These are phyloP conservation scores for Kurtzmaniella quercitrusa DNA, from an alignment of 1,139 yeast genomes.

Conservation along the genomic window DNA sequence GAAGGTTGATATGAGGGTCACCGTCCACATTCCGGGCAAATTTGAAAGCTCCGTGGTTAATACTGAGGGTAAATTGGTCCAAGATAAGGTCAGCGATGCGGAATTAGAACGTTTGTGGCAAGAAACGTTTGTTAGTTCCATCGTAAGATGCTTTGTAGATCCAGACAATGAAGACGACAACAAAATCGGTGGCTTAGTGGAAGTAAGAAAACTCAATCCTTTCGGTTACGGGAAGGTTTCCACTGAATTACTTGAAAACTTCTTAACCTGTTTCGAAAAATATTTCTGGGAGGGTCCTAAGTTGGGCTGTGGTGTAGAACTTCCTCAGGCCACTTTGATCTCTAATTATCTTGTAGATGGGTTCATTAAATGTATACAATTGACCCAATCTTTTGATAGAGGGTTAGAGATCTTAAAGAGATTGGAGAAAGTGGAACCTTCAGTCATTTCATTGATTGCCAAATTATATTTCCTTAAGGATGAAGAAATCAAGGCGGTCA, in stretches of 20 bases:
- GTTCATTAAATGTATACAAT: constrained; percentile 55
- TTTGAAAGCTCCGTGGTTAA: constrained; percentile 45
- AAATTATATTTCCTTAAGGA: constrained; percentile 54
- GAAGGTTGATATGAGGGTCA: constrained; percentile 64
- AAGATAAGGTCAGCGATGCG: constrained; percentile 30
- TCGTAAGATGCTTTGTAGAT: constrained; percentile 63
- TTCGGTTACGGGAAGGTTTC: constrained; percentile 41
- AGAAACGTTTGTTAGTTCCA: constrained; percentile 66
- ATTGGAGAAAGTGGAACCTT: constrained; percentile 40
- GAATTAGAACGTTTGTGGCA: constrained; percentile 48
- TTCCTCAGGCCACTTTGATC: constrained; percentile 65
- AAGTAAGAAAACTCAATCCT: constrained; percentile 51
- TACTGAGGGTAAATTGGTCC: constrained; percentile 41
- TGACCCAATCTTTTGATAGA: constrained; percentile 60
- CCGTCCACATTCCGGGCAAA: constrained; percentile 64
- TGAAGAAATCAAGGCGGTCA: constrained; percentile 76
- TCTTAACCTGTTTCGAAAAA: constrained; percentile 56
- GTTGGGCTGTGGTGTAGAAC: constrained; percentile 62
- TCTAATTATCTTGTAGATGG: constrained; percentile 79
- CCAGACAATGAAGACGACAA: constrained; percentile 61
- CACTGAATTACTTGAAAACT: constrained; percentile 45
- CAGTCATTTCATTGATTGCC: constrained; percentile 54
- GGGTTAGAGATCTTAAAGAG: constrained; percentile 52
- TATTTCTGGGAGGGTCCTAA: constrained; percentile 65
- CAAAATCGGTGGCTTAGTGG: constrained; percentile 50